Conservation (phyloP, 768 basidiomycete species). For the Termitomyces eurrhizus region DNA sequence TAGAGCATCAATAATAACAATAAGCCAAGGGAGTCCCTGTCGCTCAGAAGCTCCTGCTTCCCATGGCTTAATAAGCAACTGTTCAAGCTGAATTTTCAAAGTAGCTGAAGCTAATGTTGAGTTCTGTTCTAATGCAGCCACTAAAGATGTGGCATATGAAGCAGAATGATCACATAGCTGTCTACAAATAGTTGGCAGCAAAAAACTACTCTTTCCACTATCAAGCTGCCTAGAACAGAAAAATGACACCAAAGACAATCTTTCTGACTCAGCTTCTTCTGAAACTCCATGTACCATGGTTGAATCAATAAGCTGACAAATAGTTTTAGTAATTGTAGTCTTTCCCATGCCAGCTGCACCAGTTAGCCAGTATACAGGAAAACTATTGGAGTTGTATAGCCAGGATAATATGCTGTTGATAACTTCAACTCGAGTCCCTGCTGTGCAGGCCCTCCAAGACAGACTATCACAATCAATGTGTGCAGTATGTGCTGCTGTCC, state of each 20-base stretch:
- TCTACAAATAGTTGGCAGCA: not conserved
- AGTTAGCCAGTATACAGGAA: not conserved
- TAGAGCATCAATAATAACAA: constrained; percentile 1
- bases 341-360: not conserved
- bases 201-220: not conserved
- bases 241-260: not conserved
- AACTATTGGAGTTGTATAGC: not conserved
- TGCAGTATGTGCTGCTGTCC: not conserved
- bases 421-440: not conserved
- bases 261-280: too few species aligned
- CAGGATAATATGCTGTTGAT: not conserved
- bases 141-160: not conserved
- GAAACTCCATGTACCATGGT: too few species aligned
- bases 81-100: not conserved
- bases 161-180: not conserved
- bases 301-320: not conserved
- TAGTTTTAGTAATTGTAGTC: not conserved
- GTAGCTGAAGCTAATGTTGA: not conserved
- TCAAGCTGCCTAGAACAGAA: constrained; percentile 4
- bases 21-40: not conserved
- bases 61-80: not conserved
- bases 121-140: not conserved
- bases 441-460: not conserved
- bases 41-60: not conserved
- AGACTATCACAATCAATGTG: not conserved